These are phyloP conservation scores for Leccinum subtestaceum DNA, from an alignment of 768 basidiomycete species.

Conservation along the genomic window DNA sequence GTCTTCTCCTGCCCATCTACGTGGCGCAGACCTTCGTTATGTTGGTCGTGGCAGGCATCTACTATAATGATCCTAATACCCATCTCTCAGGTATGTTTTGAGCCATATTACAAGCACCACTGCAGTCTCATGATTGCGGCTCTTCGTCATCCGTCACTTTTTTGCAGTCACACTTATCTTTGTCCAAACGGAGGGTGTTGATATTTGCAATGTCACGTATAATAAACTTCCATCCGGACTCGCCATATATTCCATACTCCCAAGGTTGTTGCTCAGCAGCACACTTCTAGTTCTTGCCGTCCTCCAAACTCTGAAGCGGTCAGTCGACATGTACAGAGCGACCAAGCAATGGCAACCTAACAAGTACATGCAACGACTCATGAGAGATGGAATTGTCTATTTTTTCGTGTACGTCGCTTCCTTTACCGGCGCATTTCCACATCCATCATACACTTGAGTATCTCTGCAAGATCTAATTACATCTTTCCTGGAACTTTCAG, in stretches of 20 bases:
- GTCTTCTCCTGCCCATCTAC: constrained; percentile 2
- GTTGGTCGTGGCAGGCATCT: constrained; percentile 1
- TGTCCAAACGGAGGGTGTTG: background rate
- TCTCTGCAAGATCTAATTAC: background rate
- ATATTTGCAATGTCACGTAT: background rate
- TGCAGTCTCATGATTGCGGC: background rate
- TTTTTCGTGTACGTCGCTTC: constrained; percentile 8
- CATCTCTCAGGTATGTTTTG: constrained; percentile 4
- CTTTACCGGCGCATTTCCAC: background rate
- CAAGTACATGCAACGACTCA: constrained; percentile 3
- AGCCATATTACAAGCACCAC: background rate
- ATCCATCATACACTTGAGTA: background rate
- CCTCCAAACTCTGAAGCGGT: background rate
- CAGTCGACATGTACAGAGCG: background rate
- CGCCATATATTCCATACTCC: background rate
- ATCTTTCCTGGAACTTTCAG: background rate
- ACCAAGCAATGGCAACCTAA: constrained; percentile 14
- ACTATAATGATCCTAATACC: background rate
- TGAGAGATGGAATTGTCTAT: constrained; percentile 9
- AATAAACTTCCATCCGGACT: background rate
- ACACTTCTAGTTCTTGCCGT: background rate
- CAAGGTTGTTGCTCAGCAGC: background rate
- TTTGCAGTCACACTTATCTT: background rate
- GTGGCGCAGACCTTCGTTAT: background rate
- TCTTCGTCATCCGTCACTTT: background rate